Base-by-base conservation (phyloP, 2,329 filamentous ascomycete species). In the Venturiaceae sp. region DNA sequence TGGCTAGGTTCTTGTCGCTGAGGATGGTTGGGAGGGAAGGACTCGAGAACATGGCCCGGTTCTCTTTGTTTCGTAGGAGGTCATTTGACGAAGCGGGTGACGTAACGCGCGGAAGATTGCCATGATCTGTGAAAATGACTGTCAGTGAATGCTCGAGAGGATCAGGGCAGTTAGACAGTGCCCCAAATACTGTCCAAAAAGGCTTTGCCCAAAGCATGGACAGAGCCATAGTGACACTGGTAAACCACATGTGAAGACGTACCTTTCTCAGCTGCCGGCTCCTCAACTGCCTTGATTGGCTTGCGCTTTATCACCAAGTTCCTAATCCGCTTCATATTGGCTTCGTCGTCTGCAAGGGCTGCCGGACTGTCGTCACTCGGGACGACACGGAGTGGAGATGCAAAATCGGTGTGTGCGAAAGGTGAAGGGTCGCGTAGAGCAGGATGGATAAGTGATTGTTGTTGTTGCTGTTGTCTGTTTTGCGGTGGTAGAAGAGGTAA, bases 291-390 rank as follows among this genome's bases (percentile, higher is more conserved):
- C n/a, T 23, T 28, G 28, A 50, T 19, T 14, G 44, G 44, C 44
- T 50, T 50, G 44, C 44, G 44, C 44, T 50, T 50, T 23, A 50
- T 50, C 52, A 53, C 32, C 19, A 53, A 53, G 14, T 53, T 53
- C 34, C 34, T 53, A 30, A 53, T 21, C 6, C 34, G 30, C 21
- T 37, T 53, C 52, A 53, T 53, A 9, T 53, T 36, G 8, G 30
- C 32, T 53, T 53, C 52, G 32, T 23, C 32, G 19, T 26, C 52
- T 30, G 52, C 2, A n/a, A 34, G 11, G n/a, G 11, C 11, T 36
- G 21, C 52, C 32, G n/a, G n/a, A n/a, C 9, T 36, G 30, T 23
- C 14, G 34, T 34, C 52, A 37, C 32, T 53, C n/a, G n/a, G n/a
- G 52, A n/a, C 30, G 46, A 26, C 21, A n/a, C 9, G n/a, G 32